These are phyloP conservation scores for Polygonum aviculare DNA, from an alignment of 148 eudicot genomes.

Conservation along the genomic window DNA sequence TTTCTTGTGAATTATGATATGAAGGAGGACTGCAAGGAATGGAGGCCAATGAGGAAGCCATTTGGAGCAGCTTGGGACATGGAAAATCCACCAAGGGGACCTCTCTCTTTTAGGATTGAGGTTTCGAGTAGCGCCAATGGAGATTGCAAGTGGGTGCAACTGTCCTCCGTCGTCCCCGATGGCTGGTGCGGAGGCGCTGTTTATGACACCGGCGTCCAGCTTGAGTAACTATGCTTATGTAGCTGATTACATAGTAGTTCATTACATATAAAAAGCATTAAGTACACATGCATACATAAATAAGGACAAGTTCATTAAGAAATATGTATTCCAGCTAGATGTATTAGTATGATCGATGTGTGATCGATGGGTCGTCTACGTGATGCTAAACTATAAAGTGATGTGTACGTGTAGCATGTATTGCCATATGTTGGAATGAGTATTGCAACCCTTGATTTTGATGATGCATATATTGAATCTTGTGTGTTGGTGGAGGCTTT, in stretches of 20 bases:
- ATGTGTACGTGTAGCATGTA: neutral
- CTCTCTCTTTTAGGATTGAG: conserved; percentile 29
- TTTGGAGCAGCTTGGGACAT: conserved; percentile 69
- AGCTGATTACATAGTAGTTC: neutral
- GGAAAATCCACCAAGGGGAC: conserved; percentile 43
- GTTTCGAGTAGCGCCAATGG: conserved; percentile 21
- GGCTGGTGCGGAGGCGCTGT: conserved; percentile 33
- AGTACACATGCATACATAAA: neutral
- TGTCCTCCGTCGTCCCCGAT: conserved; percentile 23
- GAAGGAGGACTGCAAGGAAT: conserved; percentile 49
- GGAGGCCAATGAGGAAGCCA: conserved; percentile 45
- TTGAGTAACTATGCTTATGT: neutral
- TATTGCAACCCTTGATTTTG: neutral
- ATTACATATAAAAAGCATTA: neutral
- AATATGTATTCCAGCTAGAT: neutral
- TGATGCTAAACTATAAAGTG: neutral
- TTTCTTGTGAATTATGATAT: neutral
- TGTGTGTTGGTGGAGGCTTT: no score
- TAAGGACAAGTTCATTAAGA: neutral
- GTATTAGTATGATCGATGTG: neutral
- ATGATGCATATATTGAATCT: no score
- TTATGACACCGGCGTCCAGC: conserved; percentile 34
- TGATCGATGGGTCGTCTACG: neutral
- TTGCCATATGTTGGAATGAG: neutral
- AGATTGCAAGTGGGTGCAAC: conserved; percentile 26